Evolutionary conservation across 805 yeast species (phyloP).

Genomic region (Spathaspora sp.): DNA sequence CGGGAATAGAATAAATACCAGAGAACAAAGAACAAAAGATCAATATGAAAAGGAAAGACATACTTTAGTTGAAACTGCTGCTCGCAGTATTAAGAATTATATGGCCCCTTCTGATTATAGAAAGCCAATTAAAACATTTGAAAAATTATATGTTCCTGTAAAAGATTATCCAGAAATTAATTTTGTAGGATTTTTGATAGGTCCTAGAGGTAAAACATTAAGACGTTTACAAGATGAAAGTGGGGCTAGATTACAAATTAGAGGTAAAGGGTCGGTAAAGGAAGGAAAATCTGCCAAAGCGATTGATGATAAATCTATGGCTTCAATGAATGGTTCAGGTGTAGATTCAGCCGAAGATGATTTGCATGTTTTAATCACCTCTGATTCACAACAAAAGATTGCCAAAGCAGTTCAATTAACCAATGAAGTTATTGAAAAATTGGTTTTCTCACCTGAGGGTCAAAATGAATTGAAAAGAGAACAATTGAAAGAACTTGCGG

Average conservation of each 20-base stretch:
- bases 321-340: not conserved
- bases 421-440: constrained; percentile 73
- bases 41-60: constrained; percentile 77
- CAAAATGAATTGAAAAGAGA: constrained; percentile 88
- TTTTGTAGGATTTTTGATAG: constrained; percentile 84
- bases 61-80: constrained; percentile 69
- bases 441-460: constrained; percentile 87
- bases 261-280: constrained; percentile 95
- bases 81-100: constrained; percentile 68
- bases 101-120: constrained; percentile 78
- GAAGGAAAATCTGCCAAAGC: constrained; percentile 67
- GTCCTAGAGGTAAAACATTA: constrained; percentile 93
- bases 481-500: constrained; percentile 89
- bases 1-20: constrained; percentile 84
- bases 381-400: constrained; percentile 75
- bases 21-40: constrained; percentile 62
- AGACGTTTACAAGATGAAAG: constrained; percentile 76
- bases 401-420: constrained; percentile 72
- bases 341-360: constrained; percentile 50
- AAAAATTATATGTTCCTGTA: constrained; percentile 82
- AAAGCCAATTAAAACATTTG: constrained; percentile 64
- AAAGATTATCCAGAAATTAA: constrained; percentile 87
- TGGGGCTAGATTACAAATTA: constrained; percentile 84
- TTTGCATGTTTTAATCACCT: constrained; percentile 81
- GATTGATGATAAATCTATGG: constrained; percentile 32